Percentiles rank a stretch among this genome's conserved stretches.
These are phyloP conservation scores for Cladosporium austrohemisphaericum DNA, from an alignment of 2,329 filamentous ascomycete species.

Conservation along the genomic window DNA sequence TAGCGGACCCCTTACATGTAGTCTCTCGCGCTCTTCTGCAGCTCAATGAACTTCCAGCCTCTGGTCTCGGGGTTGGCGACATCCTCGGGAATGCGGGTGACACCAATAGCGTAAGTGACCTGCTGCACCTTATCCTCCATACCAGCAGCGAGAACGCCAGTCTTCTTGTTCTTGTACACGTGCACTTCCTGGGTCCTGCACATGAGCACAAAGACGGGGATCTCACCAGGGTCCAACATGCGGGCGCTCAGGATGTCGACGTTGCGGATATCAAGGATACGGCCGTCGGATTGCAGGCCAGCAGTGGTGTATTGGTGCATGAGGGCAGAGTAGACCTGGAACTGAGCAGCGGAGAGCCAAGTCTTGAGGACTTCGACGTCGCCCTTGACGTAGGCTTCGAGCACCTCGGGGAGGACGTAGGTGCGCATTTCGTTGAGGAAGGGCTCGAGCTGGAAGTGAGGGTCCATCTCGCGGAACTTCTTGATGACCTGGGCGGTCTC, in stretches of 20 bases:
- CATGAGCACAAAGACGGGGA: conserved; percentile 95
- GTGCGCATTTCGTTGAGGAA: conserved; percentile 94
- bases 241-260: conserved; percentile 82
- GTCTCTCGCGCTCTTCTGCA: conserved; percentile 96
- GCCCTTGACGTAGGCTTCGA: conserved; percentile 97
- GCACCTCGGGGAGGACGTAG: conserved; percentile 94
- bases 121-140: conserved; percentile 99
- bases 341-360: conserved; percentile 95
- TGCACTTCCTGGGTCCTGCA: conserved; percentile 97
- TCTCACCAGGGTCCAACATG: conserved; percentile 78
- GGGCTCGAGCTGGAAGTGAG: conserved; percentile 87
- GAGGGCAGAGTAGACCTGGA: conserved; percentile 92
- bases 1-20: conserved; percentile 55
- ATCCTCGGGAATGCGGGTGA: conserved; percentile 89
- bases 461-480: conserved; percentile 95
- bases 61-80: conserved; percentile 95
- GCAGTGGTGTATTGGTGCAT: conserved; percentile 93
- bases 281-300: conserved; percentile 89
- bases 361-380: conserved; percentile 85
- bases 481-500: conserved; percentile 97
- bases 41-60: conserved; percentile 95
- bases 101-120: conserved; percentile 95
- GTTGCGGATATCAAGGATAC: conserved; percentile 89
- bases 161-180: conserved; percentile 91
- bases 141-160: conserved; percentile 81